A percentile compares a stretch with the other conserved stretches of the same genome.
phyloP scores from a whole-genome alignment of 257 asterid genomes.

The Solanum ossicruentum region DNA sequence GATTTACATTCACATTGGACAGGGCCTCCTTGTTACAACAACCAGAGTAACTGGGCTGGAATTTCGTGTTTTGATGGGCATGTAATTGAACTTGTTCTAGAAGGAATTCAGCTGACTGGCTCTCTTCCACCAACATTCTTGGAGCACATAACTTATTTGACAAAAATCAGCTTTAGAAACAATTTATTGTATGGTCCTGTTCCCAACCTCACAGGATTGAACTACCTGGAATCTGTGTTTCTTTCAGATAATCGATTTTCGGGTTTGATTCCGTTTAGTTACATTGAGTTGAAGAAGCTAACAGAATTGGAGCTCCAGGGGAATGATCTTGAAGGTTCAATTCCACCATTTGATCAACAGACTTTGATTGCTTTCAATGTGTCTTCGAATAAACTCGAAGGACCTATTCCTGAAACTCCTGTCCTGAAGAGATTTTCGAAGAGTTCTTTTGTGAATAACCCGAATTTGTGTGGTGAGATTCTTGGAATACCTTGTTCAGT shows the following conservation, averaged over 20 bases:
- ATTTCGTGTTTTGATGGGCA: conserved; percentile 45
- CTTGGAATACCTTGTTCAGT: conserved; percentile 27
- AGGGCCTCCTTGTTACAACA: conserved; percentile 51
- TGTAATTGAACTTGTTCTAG: conserved; percentile 30
- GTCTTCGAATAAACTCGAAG: conserved; percentile 34
- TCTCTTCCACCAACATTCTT: conserved; percentile 37
- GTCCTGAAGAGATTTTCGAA: conserved; percentile 24
- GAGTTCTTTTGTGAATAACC: conserved; percentile 28
- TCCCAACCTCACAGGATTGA: conserved; percentile 32
- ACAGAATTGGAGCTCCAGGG: conserved; percentile 33
- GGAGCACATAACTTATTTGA: conserved; percentile 36
- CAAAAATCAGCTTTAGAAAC: conserved; percentile 37
- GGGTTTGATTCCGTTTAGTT: conserved; percentile 33
- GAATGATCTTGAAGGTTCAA: conserved; percentile 33
- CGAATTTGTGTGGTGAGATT: conserved; percentile 38
- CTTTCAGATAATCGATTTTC: conserved; percentile 43
- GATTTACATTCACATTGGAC: conserved; percentile 61
- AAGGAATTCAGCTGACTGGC: conserved; percentile 30
- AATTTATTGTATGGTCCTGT: conserved; percentile 44
- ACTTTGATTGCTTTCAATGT: conserved; percentile 33
- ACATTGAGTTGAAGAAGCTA: conserved; percentile 21
- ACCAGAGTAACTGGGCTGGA: conserved; percentile 56
- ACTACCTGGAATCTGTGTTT: conserved; percentile 19
- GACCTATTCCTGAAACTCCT: conserved; percentile 39
- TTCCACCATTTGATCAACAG: conserved; percentile 52